Evolutionary conservation across 371 early-diverging fungal species (phyloP).

Genomic region (Mortierella sp.): DNA sequence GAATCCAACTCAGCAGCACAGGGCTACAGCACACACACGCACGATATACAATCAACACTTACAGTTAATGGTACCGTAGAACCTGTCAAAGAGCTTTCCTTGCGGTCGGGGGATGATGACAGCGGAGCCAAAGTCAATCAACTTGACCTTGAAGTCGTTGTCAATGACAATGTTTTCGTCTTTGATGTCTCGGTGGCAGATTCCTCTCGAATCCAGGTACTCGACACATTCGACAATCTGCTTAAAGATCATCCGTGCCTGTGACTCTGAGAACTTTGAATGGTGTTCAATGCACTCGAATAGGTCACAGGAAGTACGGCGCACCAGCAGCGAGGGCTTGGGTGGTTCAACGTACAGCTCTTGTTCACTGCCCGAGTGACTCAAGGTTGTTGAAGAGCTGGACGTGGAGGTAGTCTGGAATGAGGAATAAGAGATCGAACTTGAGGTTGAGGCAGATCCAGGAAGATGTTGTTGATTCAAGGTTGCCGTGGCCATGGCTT

Average conservation of each 20-base stretch:
- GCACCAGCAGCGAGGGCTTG: conserved; percentile 55
- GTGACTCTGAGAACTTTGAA: conserved; percentile 69
- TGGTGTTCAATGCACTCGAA: conserved; percentile 86
- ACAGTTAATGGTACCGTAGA: conserved; percentile 72
- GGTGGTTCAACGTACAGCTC: conserved; percentile 27
- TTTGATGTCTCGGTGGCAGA: conserved; percentile 75
- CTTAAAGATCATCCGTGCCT: conserved; percentile 68
- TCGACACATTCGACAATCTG: conserved; percentile 78
- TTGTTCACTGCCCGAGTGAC: conserved; percentile 16
- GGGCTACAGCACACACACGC: not conserved
- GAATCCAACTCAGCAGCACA: conserved; percentile 13
- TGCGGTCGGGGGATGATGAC: conserved; percentile 63
- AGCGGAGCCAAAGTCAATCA: conserved; percentile 88
- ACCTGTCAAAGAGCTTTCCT: conserved; percentile 63
- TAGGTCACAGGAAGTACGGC: conserved; percentile 73
- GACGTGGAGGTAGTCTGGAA: conserved; percentile 23
- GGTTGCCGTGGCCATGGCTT: conserved; percentile 42
- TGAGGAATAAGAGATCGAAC: conserved; percentile 16
- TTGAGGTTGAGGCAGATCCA: conserved; percentile 25
- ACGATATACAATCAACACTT: conserved; percentile 17
- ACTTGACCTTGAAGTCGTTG: conserved; percentile 72
- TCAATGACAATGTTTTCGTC: conserved; percentile 87
- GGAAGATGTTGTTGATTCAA: conserved; percentile 23
- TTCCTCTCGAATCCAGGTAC: conserved; percentile 66
- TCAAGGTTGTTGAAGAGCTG: conserved; percentile 26